Evolutionary conservation across 441 rosid species (phyloP).

Genomic region (Arabidopsis hybrid): DNA sequence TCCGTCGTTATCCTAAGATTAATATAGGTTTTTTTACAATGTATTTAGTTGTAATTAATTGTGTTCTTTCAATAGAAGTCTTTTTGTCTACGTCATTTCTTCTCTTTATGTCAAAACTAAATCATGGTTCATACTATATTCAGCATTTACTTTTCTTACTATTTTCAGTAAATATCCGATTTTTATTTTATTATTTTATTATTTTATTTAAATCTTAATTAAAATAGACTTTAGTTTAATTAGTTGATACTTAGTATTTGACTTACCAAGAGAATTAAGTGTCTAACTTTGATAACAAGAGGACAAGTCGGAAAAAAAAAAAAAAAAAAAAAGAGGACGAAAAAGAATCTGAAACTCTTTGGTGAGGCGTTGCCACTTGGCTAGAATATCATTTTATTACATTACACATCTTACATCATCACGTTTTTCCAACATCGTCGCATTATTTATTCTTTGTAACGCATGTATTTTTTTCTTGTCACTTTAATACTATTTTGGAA

Average conservation of each 20-base stretch:
- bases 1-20: background rate
- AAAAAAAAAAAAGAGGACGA: too few relatives aligned
- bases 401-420: conserved; percentile 9
- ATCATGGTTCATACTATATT: too few relatives aligned
- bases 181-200: too few relatives aligned
- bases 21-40: too few relatives aligned
- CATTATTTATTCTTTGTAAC: conserved; percentile 32
- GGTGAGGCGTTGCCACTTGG: conserved; percentile 14
- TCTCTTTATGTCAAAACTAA: background rate
- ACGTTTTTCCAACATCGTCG: conserved; percentile 11
- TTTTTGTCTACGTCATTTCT: background rate
- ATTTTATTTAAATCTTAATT: too few relatives aligned
- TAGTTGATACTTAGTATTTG: background rate
- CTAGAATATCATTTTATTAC: background rate
- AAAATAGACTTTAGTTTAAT: background rate
- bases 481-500: too few relatives aligned
- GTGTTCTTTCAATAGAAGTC: background rate
- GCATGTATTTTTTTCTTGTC: conserved; percentile 14
- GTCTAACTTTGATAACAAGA: background rate
- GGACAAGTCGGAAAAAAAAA: too few relatives aligned
- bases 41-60: background rate
- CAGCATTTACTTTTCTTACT: too few relatives aligned
- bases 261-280: conserved; percentile 5
- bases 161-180: too few relatives aligned
- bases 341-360: conserved; percentile 34